A percentile compares a stretch with the other conserved stretches of the same genome.
These are phyloP conservation scores for Oropetium thomaeum DNA, from an alignment of 176 grass and related monocot genomes.

Conservation along the genomic window DNA sequence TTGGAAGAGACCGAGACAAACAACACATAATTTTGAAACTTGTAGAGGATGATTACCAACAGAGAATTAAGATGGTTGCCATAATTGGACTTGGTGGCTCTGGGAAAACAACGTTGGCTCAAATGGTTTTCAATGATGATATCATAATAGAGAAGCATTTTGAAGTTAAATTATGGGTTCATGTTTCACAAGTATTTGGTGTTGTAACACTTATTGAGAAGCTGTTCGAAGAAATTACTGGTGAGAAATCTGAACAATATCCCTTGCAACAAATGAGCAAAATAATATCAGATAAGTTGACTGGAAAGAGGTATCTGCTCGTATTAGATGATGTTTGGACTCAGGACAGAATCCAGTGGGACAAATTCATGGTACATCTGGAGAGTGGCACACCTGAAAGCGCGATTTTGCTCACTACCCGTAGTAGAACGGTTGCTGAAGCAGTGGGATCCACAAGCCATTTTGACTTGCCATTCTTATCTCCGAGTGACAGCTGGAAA, in stretches of 20 bases:
- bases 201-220: not conserved
- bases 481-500: not conserved
- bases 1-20: slow-evolving; percentile 11
- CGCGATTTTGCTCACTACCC: slow-evolving; percentile 36
- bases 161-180: slow-evolving; percentile 30
- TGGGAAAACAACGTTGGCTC: slow-evolving; percentile 40
- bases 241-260: not conserved
- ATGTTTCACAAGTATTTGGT: slow-evolving; percentile 30
- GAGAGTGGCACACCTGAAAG: slow-evolving; percentile 2
- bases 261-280: too few relatives aligned
- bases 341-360: not conserved
- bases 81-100: slow-evolving; percentile 35
- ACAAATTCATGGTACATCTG: slow-evolving; percentile 14
- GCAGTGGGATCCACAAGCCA: not conserved
- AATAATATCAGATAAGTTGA: slow-evolving; percentile 2
- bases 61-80: not conserved
- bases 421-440: not conserved
- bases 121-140: slow-evolving; percentile 17
- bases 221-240: not conserved
- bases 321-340: slow-evolving; percentile 47
- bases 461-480: slow-evolving; percentile 2
- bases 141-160: slow-evolving; percentile 9
- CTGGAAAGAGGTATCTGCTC: slow-evolving; percentile 16
- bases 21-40: not conserved
- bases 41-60: not conserved